These are phyloP conservation scores for Pythium coloratum DNA, from an alignment of 352 stramenopile species.

Conservation along the genomic window DNA sequence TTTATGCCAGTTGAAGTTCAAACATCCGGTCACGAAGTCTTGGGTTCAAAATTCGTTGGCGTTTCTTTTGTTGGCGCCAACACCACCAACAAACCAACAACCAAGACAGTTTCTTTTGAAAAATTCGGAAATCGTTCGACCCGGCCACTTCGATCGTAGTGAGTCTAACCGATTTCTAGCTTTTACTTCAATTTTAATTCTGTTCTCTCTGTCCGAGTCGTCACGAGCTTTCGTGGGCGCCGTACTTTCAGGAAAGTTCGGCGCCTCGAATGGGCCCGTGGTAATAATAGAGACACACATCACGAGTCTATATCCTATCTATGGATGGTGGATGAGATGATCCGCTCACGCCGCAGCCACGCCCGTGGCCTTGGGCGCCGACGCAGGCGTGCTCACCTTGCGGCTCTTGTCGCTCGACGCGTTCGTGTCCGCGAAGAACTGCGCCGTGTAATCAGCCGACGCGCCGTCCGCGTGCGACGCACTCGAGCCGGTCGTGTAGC, in stretches of 20 bases:
- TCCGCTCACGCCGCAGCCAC: slow-evolving; percentile 16
- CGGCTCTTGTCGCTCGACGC: slow-evolving; percentile 42
- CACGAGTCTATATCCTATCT: slow-evolving; percentile 25
- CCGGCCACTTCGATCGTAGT: slow-evolving; percentile 19
- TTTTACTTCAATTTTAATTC: slow-evolving; percentile 22
- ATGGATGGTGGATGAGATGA: slow-evolving; percentile 2
- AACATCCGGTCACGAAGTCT: background rate
- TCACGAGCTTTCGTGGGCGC: slow-evolving; percentile 3
- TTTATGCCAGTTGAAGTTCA: background rate
- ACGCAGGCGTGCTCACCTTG: slow-evolving; percentile 25
- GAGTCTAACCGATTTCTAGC: slow-evolving; percentile 21
- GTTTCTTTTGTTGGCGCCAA: background rate
- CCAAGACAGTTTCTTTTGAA: background rate
- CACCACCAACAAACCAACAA: background rate
- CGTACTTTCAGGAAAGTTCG: too few species aligned
- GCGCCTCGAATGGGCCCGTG: background rate
- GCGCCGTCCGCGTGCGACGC: slow-evolving; percentile 25
- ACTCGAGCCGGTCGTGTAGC: slow-evolving; percentile 29
- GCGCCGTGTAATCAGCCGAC: slow-evolving; percentile 56
- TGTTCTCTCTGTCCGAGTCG: slow-evolving; percentile 2
- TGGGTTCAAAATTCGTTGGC: background rate
- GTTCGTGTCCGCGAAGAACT: slow-evolving; percentile 61
- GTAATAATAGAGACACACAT: slow-evolving; percentile 25
- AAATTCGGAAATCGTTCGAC: slow-evolving; percentile 5
- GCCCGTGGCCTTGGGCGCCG: slow-evolving; percentile 16